Percentiles rank a stretch among this genome's conserved stretches.
Evolutionary conservation across 2,329 filamentous ascomycete genomes (phyloP).

Genomic region (Ophiocordyceps robertsii): DNA sequence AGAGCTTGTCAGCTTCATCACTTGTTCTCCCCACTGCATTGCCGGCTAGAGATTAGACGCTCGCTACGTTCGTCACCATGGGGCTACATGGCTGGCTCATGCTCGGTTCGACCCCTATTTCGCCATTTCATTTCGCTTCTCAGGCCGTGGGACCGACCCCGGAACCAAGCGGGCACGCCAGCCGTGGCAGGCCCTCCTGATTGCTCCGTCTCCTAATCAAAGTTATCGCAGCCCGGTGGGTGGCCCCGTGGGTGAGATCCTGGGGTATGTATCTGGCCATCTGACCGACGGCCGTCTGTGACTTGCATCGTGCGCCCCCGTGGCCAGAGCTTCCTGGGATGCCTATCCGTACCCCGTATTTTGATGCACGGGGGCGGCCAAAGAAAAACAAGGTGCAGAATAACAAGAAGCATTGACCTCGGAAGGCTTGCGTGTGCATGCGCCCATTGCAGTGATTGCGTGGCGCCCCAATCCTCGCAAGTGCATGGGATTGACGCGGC

Average conservation of each 20-base stretch:
- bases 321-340: not conserved
- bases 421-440: too few relatives aligned
- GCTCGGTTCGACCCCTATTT: not conserved
- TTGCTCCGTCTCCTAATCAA: slow-evolving; percentile 7
- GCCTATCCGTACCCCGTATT: too few relatives aligned
- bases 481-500: too few relatives aligned
- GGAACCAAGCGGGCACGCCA: not conserved
- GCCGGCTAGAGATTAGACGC: not conserved
- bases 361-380: too few relatives aligned
- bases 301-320: not conserved
- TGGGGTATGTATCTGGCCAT: not conserved
- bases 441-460: too few relatives aligned
- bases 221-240: slow-evolving; percentile 3
- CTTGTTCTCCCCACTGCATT: slow-evolving; percentile 11
- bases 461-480: too few relatives aligned
- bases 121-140: slow-evolving; percentile 18
- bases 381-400: too few relatives aligned
- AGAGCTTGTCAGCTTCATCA: not conserved
- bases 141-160: slow-evolving; percentile 1
- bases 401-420: too few relatives aligned
- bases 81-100: not conserved
- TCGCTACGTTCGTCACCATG: not conserved
- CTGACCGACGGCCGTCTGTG: not conserved
- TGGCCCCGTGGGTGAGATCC: not conserved
- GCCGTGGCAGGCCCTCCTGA: slow-evolving; percentile 1